These are phyloP conservation scores for Cyberlindnera misumaiensis DNA, from an alignment of 805 yeast species.

Conservation along the genomic window DNA sequence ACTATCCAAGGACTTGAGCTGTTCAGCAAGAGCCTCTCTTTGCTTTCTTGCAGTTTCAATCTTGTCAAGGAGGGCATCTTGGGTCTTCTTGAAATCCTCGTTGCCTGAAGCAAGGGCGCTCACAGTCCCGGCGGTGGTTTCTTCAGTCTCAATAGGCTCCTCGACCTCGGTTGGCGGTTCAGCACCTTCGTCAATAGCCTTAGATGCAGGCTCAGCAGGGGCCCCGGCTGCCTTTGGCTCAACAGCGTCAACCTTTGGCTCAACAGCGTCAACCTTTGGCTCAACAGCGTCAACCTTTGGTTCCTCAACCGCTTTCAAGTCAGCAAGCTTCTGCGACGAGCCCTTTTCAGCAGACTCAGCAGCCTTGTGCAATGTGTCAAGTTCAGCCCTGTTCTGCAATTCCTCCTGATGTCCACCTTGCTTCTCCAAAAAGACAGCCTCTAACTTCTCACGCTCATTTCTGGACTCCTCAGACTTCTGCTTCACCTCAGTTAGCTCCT, in stretches of 20 bases:
- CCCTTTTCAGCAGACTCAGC: slow-evolving; percentile 9
- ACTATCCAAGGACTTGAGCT: slow-evolving; percentile 9
- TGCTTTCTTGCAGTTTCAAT: slow-evolving; percentile 16
- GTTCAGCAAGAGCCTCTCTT: slow-evolving; percentile 14
- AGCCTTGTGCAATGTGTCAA: slow-evolving; percentile 14
- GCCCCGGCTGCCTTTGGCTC: slow-evolving; percentile 8
- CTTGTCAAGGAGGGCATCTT: slow-evolving; percentile 11
- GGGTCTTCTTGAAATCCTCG: slow-evolving; percentile 9
- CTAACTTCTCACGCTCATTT: slow-evolving; percentile 6
- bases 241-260: slow-evolving; percentile 4
- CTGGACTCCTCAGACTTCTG: slow-evolving; percentile 7
- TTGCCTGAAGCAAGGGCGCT: slow-evolving; percentile 2
- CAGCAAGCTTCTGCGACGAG: slow-evolving; percentile 8
- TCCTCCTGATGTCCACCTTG: slow-evolving; percentile 10
- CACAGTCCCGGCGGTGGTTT: not conserved
- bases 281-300: slow-evolving; percentile 1
- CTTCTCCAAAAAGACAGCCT: slow-evolving; percentile 8
- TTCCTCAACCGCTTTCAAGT: slow-evolving; percentile 1
- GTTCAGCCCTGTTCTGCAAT: slow-evolving; percentile 9
- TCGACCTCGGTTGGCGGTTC: too few relatives aligned
- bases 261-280: slow-evolving; percentile 1
- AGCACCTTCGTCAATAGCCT: too few relatives aligned
- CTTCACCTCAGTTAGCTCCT: slow-evolving; percentile 10
- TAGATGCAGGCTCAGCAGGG: too few relatives aligned
- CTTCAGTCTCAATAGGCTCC: too few relatives aligned